phyloP scores from a whole-genome alignment of 495 filamentous ascomycete species.

The Aspergillus sclerotiicarbonarius region DNA sequence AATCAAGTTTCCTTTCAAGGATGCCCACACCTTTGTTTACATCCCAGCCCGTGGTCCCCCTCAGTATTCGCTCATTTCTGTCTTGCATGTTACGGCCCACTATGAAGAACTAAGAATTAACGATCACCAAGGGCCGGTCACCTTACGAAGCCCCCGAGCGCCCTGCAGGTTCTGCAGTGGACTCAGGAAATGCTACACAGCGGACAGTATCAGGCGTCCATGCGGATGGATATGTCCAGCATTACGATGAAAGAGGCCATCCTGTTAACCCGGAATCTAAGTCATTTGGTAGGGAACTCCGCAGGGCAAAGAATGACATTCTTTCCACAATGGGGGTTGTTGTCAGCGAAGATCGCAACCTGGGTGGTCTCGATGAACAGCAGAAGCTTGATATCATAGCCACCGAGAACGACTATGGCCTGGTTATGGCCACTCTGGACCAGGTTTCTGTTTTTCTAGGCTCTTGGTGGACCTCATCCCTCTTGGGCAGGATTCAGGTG shows the following conservation, averaged over 20 bases:
- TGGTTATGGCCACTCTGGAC: constrained; percentile 45
- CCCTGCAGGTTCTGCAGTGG: constrained; percentile 14
- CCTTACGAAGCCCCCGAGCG: constrained; percentile 63
- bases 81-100: background rate
- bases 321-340: constrained; percentile 56
- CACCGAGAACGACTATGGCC: constrained; percentile 50
- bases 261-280: constrained; percentile 60
- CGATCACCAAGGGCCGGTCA: constrained; percentile 59
- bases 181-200: constrained; percentile 19
- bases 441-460: constrained; percentile 41
- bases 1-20: background rate
- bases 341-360: constrained; percentile 42
- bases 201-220: constrained; percentile 37
- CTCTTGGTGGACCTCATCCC: constrained; percentile 43
- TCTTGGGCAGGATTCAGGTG: constrained; percentile 49
- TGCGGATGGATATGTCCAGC: constrained; percentile 53
- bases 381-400: constrained; percentile 42
- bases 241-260: constrained; percentile 69
- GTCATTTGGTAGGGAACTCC: constrained; percentile 39
- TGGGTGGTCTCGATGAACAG: constrained; percentile 35
- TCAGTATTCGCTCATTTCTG: background rate
- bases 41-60: background rate
- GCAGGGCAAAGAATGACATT: constrained; percentile 57
- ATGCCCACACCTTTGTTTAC: background rate
- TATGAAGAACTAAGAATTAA: constrained; percentile 21